Percentiles rank a stretch among this genome's conserved stretches.
Evolutionary conservation across 202 grass and related monocot genomes (phyloP).

Genomic region (Cymbopogon flexuosus): DNA sequence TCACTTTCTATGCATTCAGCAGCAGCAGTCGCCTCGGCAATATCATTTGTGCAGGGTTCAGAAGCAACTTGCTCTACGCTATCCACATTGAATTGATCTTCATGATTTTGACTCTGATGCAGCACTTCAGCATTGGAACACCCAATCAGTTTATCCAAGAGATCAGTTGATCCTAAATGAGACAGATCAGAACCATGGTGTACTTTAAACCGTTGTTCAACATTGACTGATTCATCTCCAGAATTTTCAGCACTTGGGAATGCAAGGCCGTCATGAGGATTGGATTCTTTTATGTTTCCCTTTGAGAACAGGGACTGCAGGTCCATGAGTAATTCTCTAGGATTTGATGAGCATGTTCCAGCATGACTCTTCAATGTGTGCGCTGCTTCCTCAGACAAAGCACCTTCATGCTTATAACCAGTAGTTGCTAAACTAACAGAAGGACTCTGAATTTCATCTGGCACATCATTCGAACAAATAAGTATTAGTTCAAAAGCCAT

Average conservation of each 20-base stretch:
- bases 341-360: constrained; percentile 34
- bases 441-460: constrained; percentile 10
- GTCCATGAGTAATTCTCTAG: constrained; percentile 17
- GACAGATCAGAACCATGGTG: not conserved
- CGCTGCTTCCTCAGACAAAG: constrained; percentile 14
- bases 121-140: not conserved
- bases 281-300: not conserved
- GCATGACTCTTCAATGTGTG: constrained; percentile 1
- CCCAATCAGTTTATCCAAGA: not conserved
- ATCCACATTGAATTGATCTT: not conserved
- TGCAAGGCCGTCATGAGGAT: not conserved
- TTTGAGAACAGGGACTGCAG: not conserved
- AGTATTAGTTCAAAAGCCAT: constrained; percentile 20
- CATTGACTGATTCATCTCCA: not conserved
- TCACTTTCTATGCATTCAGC: not conserved
- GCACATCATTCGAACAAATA: constrained; percentile 19
- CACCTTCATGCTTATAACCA: not conserved
- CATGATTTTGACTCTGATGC: not conserved
- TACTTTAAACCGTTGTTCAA: not conserved
- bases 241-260: constrained; percentile 3
- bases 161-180: not conserved
- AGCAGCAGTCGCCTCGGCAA: not conserved
- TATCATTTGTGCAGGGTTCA: not conserved
- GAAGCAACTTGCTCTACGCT: constrained; percentile 10
- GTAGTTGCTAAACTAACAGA: too few relatives aligned